Base-by-base conservation (phyloP, 2,329 filamentous ascomycete species). In the Cladophialophora yegresii region DNA sequence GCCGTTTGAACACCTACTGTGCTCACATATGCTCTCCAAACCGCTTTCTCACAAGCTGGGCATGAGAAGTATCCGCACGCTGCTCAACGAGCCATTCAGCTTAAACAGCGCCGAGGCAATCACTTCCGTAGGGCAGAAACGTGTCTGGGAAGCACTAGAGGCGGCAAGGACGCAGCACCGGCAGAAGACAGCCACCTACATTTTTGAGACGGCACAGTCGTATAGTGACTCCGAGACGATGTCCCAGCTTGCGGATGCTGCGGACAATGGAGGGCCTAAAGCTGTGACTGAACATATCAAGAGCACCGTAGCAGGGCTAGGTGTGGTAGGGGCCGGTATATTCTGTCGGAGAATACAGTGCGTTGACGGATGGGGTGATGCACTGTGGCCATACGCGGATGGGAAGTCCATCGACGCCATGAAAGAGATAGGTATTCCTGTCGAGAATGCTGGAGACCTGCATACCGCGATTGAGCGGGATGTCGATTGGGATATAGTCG, bases 101-200 rank as follows among this genome's bases (percentile, higher is more conserved):
- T 72, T 81, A 23, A 80, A 77, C 61, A 71, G 74, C 8, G 78
- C 79, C 0, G 79, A 80, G 67, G 70, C 73, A 3, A 73, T 80
- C 23, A 67, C 72, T 23, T 72, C 75, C 16, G 77, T 76, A 1
- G 78, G 77, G 0, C 67, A 71, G 0, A 74, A 80, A 58, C 77
- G 75, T 53, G 69, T 74, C 3, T 72, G 72, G 33, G 67, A 80
- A 71, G 77, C 79, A 2, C 67, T 82, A 43, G 74, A 74, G 64
- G 76, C 78, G 60, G 78, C 80, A 36, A 67, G 73, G 32, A 81
- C 78, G 6, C 78, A 81, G 71, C 79, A 81, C 64, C 78, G 79
- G 61, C 78, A 77, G 65, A 81, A 81, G 72, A 81, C 78, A 1
- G 79, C 78, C 0, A 72, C 74, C 8, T 76, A 81, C 62, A 72